Evolutionary conservation across 345 rosid species (phyloP).

Genomic region (Hibiscus trionum): DNA sequence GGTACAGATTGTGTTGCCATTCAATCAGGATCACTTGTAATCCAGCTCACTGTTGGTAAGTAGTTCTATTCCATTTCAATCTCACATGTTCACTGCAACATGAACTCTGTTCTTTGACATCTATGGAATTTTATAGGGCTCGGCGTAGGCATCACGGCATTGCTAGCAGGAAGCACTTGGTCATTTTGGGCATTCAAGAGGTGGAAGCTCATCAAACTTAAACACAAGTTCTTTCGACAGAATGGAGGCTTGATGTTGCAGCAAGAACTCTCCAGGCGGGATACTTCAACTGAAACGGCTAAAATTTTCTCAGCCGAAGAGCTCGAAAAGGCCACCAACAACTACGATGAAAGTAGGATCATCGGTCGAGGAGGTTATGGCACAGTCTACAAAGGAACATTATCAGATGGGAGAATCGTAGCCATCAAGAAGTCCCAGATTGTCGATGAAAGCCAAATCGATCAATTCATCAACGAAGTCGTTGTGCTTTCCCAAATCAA

Average conservation of each 20-base stretch:
- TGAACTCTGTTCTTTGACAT: not conserved
- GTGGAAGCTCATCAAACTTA: slow-evolving; percentile 2
- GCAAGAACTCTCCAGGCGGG: slow-evolving; percentile 5
- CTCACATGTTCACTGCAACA: not conserved
- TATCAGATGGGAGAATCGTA: no score
- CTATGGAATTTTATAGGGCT: not conserved
- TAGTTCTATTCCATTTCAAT: not conserved
- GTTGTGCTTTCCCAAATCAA: no score
- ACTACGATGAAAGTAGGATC: no score
- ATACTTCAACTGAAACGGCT: slow-evolving; percentile 12
- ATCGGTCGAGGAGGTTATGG: no score
- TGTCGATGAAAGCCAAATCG: no score
- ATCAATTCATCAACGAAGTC: no score
- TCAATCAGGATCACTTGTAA: not conserved
- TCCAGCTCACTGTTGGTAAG: slow-evolving; percentile 3
- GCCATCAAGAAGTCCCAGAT: no score
- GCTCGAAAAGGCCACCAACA: no score
- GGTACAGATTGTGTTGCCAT: not conserved
- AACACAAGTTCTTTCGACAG: slow-evolving; percentile 4
- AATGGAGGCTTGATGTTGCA: slow-evolving; percentile 11
- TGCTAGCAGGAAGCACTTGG: not conserved
- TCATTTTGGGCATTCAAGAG: slow-evolving; percentile 1
- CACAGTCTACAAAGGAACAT: no score
- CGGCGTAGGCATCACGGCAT: not conserved
- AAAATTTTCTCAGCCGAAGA: slow-evolving; percentile 17